phyloP scores from a whole-genome alignment of 306 rosid genomes.

The Prunus padus region DNA sequence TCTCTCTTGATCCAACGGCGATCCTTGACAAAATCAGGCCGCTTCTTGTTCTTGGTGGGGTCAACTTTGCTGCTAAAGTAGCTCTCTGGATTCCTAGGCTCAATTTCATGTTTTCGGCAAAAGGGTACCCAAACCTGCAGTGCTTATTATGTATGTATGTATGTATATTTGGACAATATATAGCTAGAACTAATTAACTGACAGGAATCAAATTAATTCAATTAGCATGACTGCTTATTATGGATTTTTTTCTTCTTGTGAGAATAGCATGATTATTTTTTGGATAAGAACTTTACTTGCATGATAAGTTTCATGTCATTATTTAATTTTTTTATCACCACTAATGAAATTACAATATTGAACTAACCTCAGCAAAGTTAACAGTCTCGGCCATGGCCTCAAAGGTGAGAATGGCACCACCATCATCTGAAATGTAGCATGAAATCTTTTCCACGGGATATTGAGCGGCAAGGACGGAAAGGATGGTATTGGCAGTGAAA shows the following conservation, averaged over 20 bases:
- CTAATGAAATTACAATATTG: no score
- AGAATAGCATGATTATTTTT: no score
- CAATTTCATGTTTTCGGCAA: slow-evolving; percentile 70
- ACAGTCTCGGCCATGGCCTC: slow-evolving; percentile 92
- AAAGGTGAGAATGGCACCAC: slow-evolving; percentile 86
- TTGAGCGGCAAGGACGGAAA: slow-evolving; percentile 68
- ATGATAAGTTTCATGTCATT: no score
- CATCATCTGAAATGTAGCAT: slow-evolving; percentile 79
- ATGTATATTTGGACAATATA: neutral
- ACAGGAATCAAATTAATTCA: no score
- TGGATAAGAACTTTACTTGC: no score
- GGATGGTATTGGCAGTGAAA: slow-evolving; percentile 79
- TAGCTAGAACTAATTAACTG: neutral
- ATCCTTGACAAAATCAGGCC: slow-evolving; percentile 71
- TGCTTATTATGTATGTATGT: neutral
- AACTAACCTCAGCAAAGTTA: slow-evolving; percentile 68
- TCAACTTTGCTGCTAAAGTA: slow-evolving; percentile 67
- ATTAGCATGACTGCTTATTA: neutral
- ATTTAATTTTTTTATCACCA: no score
- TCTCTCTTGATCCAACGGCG: slow-evolving; percentile 92
- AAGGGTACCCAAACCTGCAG: slow-evolving; percentile 83
- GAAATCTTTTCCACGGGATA: slow-evolving; percentile 70
- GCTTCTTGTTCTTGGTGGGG: slow-evolving; percentile 82
- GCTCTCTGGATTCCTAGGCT: slow-evolving; percentile 83
- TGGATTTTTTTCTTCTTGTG: neutral